Percentiles rank a stretch among this genome's conserved stretches.
phyloP scores from a whole-genome alignment of 2,329 filamentous ascomycete genomes.

The Phyllosticta ampelicida region DNA sequence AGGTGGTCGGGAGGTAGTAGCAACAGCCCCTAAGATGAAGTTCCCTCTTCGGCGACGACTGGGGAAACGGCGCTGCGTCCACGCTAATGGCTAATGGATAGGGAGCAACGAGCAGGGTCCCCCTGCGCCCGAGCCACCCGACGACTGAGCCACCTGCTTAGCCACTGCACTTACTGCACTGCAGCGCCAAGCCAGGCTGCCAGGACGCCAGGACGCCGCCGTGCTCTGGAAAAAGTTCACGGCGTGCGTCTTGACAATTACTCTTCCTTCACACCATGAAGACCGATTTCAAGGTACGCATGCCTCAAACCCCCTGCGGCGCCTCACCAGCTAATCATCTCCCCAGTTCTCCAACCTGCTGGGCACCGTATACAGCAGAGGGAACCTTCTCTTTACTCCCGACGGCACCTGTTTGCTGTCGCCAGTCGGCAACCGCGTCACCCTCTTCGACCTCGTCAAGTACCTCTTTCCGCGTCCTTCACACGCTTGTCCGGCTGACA shows the following conservation, averaged over 20 bases:
- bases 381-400: constrained; percentile 91
- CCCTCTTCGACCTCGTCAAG: constrained; percentile 94
- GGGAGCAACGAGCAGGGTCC: not conserved
- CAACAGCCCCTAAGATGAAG: constrained; percentile 11
- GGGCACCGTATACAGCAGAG: constrained; percentile 95
- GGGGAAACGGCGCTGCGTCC: constrained; percentile 6
- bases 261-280: constrained; percentile 56
- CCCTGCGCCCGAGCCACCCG: too few relatives aligned
- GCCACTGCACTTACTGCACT: too few relatives aligned
- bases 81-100: too few relatives aligned
- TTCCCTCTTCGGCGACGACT: constrained; percentile 9
- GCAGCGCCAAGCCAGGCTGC: not conserved
- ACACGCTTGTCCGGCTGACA: not conserved
- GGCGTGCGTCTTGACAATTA: constrained; percentile 5
- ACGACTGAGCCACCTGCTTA: too few relatives aligned
- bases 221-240: constrained; percentile 24
- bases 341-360: constrained; percentile 90
- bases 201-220: not conserved
- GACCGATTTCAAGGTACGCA: constrained; percentile 87
- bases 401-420: constrained; percentile 94
- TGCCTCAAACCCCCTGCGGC: not conserved
- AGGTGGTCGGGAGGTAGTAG: constrained; percentile 3
- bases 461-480: constrained; percentile 34
- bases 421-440: constrained; percentile 90
- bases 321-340: constrained; percentile 18